Base-by-base conservation (phyloP, 2,329 filamentous ascomycete genomes). In the Ophiocordyceps robertsii region DNA sequence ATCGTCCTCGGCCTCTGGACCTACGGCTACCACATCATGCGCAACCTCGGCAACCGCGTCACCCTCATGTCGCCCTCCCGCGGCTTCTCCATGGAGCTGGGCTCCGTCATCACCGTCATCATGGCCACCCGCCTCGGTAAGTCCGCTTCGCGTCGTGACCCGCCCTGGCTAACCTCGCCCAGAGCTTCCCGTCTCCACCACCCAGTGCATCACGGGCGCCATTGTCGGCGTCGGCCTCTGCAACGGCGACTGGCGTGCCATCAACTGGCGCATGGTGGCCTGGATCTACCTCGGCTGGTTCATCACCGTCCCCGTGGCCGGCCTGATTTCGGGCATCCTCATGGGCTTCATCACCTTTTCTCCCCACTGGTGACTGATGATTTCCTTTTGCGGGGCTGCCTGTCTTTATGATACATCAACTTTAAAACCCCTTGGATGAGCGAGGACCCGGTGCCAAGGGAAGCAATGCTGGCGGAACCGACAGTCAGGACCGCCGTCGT, bases 11-110 rank as follows among this genome's bases (percentile, higher is more conserved):
- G 75, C 46, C 65, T 78, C 45, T 74, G 72, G 67, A 76, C 73
- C 27, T 68, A 77, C 48, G 75, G 75, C 2, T 80, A 79, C 57
- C 74, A 78, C 55, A 78, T 80, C 57, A 80, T 80, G 75, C 66
- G 69, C 36, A 73, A 73, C 51, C 63, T 79, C 46, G 75, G 75
- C 44, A 80, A 80, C 62, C 69, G 72, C 48, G 67, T 80, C 46
- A 79, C 76, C 11, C 67, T 75, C n/a, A 73, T 77, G 63, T 77
- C 74, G 0, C 76, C 75, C 4, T 66, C 69, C 2, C 69, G 74
- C 51, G 75, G 75, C 39, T 75, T 70, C 59, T 72, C 67, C 32
- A 75, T 76, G 71, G 75, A 79, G 57, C 64, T 80, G 40, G 76
- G 74, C 31, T 70, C 72, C 24, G 75, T 75, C 30, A 68, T 77